Percentiles rank a stretch among this genome's conserved stretches.
Evolutionary conservation across 257 asterid genomes (phyloP).

Genomic region (Primulina eburnea): DNA sequence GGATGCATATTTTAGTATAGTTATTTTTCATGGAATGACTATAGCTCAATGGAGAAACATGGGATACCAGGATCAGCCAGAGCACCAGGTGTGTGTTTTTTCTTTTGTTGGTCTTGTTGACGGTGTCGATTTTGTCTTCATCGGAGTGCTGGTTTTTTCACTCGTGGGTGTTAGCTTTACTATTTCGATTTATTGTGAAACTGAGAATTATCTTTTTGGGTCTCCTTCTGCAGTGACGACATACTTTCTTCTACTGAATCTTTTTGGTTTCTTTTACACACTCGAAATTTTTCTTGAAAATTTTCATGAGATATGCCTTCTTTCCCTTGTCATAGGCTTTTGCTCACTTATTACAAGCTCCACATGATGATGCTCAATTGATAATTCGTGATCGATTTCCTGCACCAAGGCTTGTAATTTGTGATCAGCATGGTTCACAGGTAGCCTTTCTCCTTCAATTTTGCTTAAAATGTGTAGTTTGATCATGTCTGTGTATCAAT

Average conservation of each 20-base stretch:
- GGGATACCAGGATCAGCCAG: conserved; percentile 95
- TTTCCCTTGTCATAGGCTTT: conserved; percentile 52
- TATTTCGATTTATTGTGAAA: too few relatives aligned
- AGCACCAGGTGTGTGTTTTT: conserved; percentile 57
- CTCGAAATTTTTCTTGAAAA: conserved; percentile 9
- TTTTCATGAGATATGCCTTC: conserved; percentile 8
- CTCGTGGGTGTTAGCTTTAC: background rate
- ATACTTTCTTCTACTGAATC: background rate
- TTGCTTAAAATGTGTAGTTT: background rate
- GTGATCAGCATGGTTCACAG: conserved; percentile 99
- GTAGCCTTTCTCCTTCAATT: conserved; percentile 30
- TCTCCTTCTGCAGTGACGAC: background rate
- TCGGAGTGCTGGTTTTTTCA: background rate
- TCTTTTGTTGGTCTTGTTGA: conserved; percentile 13
- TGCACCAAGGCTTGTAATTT: conserved; percentile 88
- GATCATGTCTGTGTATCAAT: conserved; percentile 1
- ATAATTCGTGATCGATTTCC: conserved; percentile 90
- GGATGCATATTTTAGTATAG: conserved; percentile 90
- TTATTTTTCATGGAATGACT: conserved; percentile 95
- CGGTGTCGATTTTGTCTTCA: conserved; percentile 9
- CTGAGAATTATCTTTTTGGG: background rate
- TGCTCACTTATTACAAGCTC: conserved; percentile 82
- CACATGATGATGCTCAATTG: conserved; percentile 78
- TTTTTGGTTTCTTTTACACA: conserved; percentile 8
- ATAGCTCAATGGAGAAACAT: conserved; percentile 98